Evolutionary conservation across 2,329 filamentous ascomycete species (phyloP).

Genomic region (Apiospora pterosperma): DNA sequence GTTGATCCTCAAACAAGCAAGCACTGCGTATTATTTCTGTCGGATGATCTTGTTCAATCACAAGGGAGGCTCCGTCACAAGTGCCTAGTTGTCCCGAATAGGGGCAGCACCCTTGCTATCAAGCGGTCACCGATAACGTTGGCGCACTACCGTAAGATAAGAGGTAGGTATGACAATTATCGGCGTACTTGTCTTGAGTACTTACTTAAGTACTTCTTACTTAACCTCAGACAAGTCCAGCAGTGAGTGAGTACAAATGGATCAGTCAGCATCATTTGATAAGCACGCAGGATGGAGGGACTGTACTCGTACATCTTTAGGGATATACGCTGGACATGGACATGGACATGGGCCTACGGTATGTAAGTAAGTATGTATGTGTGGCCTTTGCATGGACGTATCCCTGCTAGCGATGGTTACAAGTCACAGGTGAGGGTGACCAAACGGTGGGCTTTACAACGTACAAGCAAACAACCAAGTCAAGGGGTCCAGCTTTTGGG

Average conservation of each 20-base stretch:
- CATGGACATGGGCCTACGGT: neutral
- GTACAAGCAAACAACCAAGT: neutral
- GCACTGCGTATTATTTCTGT: neutral
- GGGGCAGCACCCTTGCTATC: neutral
- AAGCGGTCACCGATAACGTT: neutral
- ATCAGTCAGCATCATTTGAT: neutral
- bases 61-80: neutral
- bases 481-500: conserved; percentile 1
- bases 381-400: neutral
- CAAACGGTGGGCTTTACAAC: no score
- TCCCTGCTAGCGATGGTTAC: neutral
- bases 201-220: no score
- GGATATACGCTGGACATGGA: neutral
- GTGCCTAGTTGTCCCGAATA: neutral
- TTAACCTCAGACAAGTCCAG: no score
- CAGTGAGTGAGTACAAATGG: neutral
- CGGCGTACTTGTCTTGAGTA: neutral
- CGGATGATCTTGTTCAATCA: neutral
- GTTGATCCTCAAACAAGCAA: neutral
- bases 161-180: neutral
- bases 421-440: neutral
- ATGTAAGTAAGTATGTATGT: no score
- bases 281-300: neutral
- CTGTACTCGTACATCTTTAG: neutral
- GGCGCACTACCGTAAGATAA: neutral